Conservation (phyloP, 495 filamentous ascomycete species). For the Xanthoparmelia taractica region DNA sequence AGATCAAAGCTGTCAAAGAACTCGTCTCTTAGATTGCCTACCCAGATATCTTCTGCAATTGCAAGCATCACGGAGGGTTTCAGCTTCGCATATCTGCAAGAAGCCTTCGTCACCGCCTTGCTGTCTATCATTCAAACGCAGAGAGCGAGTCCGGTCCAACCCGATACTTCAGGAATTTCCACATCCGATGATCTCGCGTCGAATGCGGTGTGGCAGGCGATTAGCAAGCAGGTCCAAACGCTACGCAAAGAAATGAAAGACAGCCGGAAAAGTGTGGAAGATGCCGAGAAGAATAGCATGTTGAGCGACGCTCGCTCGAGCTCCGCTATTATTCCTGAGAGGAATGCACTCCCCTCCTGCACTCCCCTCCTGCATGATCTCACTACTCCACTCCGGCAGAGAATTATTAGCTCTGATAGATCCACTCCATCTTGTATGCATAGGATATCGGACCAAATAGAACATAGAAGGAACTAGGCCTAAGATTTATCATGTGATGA, state of each 20-base stretch:
- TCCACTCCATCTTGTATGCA: too few species aligned
- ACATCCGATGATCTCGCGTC: conserved; percentile 18
- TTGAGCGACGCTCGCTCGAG: conserved; percentile 4
- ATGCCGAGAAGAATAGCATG: conserved; percentile 19
- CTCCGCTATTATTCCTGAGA: background rate
- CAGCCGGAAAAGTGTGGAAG: conserved; percentile 13
- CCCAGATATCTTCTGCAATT: conserved; percentile 43
- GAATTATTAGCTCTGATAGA: too few species aligned
- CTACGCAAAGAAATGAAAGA: conserved; percentile 49
- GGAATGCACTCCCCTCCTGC: conserved; percentile 1
- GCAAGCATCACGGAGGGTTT: conserved; percentile 53
- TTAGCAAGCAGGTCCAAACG: conserved; percentile 49
- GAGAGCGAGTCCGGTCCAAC: conserved; percentile 2
- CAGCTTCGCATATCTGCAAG: conserved; percentile 60
- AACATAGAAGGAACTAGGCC: too few species aligned
- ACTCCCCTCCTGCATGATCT: background rate
- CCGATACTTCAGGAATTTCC: too few species aligned
- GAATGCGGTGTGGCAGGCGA: conserved; percentile 42
- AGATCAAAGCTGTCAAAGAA: conserved; percentile 34
- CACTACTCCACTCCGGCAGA: conserved; percentile 1
- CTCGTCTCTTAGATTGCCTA: conserved; percentile 48
- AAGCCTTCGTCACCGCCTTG: conserved; percentile 57
- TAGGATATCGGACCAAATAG: too few species aligned
- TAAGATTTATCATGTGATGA: too few species aligned
- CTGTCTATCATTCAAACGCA: conserved; percentile 23